phyloP scores from a whole-genome alignment of 768 basidiomycete species.

The Macrolepiota albuminosa region DNA sequence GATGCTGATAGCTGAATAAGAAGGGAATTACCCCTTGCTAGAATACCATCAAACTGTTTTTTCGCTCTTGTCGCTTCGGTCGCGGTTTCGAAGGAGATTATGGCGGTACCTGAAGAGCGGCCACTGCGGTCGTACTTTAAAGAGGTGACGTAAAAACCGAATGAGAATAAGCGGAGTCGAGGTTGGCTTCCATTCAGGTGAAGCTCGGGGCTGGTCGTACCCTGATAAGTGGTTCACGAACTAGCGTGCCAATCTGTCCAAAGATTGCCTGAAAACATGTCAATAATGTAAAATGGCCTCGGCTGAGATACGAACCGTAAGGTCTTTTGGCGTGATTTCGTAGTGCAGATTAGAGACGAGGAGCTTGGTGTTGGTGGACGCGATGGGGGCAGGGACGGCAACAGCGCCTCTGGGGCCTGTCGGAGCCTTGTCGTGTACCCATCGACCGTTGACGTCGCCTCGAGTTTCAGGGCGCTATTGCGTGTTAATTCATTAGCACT shows the following conservation, averaged over 20 bases:
- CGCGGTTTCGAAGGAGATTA: constrained; percentile 72
- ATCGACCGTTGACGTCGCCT: constrained; percentile 54
- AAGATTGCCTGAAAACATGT: constrained; percentile 64
- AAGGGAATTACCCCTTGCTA: constrained; percentile 70
- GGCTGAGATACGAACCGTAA: constrained; percentile 55
- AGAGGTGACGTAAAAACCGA: constrained; percentile 26
- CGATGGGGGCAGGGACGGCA: constrained; percentile 26
- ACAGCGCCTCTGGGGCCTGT: constrained; percentile 29
- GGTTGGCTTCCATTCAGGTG: constrained; percentile 57
- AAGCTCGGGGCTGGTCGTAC: constrained; percentile 77
- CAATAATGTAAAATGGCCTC: constrained; percentile 2
- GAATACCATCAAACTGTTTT: constrained; percentile 79
- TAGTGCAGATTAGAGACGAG: constrained; percentile 88
- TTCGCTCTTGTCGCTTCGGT: constrained; percentile 80
- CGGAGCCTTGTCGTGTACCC: constrained; percentile 75
- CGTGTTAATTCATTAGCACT: background rate
- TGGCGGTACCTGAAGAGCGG: constrained; percentile 81
- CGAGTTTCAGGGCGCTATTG: constrained; percentile 17
- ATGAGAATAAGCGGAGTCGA: constrained; percentile 37
- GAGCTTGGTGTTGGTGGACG: constrained; percentile 47
- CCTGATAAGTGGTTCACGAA: constrained; percentile 91
- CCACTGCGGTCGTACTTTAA: constrained; percentile 94
- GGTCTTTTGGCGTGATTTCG: constrained; percentile 84
- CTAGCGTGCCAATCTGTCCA: constrained; percentile 87
- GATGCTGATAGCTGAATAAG: background rate